These are phyloP conservation scores for Iris macrosiphon DNA, from an alignment of 106 monocot species.

Conservation along the genomic window DNA sequence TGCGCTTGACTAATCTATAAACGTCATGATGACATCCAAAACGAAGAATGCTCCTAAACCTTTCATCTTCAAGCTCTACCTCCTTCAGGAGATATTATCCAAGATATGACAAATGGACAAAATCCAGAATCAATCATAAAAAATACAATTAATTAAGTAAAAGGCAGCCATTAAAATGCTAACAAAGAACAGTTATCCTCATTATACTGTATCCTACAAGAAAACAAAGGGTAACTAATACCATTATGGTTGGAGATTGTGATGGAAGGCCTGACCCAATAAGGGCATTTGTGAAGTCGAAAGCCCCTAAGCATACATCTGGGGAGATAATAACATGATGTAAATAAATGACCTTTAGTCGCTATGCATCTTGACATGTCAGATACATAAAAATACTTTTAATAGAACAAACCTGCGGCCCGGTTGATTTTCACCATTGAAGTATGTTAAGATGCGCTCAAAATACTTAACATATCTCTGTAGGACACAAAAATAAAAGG, in stretches of 20 bases:
- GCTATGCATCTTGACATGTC: not conserved
- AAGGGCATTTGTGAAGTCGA: constrained; percentile 82
- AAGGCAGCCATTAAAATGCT: too few species aligned
- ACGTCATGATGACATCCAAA: too few species aligned
- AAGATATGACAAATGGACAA: too few species aligned
- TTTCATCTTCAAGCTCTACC: too few species aligned
- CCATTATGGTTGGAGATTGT: constrained; percentile 84
- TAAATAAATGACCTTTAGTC: not conserved
- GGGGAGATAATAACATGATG: constrained; percentile 4
- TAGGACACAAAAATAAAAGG: constrained; percentile 9
- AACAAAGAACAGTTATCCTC: too few species aligned
- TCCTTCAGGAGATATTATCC: too few species aligned
- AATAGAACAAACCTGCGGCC: constrained; percentile 44
- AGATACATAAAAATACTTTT: not conserved
- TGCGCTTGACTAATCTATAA: too few species aligned
- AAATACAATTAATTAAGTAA: not conserved
- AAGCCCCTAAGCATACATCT: constrained; percentile 94
- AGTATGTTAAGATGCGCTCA: constrained; percentile 73
- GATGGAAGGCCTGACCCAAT: constrained; percentile 85
- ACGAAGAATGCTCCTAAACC: too few species aligned
- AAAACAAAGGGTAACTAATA: constrained; percentile 9
- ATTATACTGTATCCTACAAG: not conserved
- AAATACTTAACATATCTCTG: constrained; percentile 92
- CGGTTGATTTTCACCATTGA: constrained; percentile 75
- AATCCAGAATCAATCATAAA: not conserved